phyloP scores from a whole-genome alignment of 1,139 yeast species.

The Saccharomyces hybrid region DNA sequence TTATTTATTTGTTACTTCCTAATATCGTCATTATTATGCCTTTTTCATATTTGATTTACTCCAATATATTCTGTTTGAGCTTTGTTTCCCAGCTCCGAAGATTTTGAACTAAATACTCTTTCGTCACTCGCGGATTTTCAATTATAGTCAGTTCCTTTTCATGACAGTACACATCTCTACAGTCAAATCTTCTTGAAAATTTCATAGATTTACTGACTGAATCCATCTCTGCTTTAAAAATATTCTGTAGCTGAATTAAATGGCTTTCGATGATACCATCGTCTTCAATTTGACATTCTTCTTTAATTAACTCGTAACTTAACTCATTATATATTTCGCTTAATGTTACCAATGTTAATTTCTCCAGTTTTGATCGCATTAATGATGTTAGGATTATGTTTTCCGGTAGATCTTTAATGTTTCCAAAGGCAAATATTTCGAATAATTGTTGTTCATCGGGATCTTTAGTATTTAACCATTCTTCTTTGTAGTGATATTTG shows the following conservation, averaged over 20 bases:
- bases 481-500: conserved; percentile 18
- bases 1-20: conserved; percentile 5
- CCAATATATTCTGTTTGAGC: not conserved
- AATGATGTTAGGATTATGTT: not conserved
- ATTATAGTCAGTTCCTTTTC: conserved; percentile 17
- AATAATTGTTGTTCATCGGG: conserved; percentile 9
- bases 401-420: conserved; percentile 13
- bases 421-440: conserved; percentile 27
- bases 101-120: conserved; percentile 5
- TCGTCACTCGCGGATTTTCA: conserved; percentile 3
- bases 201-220: conserved; percentile 13
- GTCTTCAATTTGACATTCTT: conserved; percentile 11
- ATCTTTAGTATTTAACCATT: conserved; percentile 17
- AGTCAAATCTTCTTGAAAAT: conserved; percentile 12
- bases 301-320: conserved; percentile 11
- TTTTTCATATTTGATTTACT: not conserved
- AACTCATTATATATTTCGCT: conserved; percentile 13
- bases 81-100: conserved; percentile 12
- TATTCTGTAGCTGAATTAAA: conserved; percentile 15
- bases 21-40: not conserved
- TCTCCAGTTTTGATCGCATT: conserved; percentile 13
- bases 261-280: conserved; percentile 14
- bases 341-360: conserved; percentile 19
- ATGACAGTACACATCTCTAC: conserved; percentile 25
- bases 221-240: conserved; percentile 20